A percentile compares a stretch with the other conserved stretches of the same genome.
Conservation (phyloP, 345 rosid genomes). For the Dipteronia sinensis region DNA sequence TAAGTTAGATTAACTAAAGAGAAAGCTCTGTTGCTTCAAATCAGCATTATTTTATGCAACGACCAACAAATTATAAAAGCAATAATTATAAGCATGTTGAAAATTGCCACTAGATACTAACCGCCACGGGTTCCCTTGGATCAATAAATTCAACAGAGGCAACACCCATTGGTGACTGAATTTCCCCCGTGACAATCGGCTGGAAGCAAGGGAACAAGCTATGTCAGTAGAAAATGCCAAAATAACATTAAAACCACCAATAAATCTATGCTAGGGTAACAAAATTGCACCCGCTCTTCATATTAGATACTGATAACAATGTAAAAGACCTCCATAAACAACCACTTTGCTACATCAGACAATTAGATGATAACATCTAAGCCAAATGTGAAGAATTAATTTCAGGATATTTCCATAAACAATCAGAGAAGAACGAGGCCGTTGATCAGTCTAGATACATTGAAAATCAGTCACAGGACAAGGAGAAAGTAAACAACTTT, state of each 20-base stretch:
- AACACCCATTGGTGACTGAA: conserved; percentile 86
- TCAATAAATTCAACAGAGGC: conserved; percentile 93
- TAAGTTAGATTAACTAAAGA: neutral
- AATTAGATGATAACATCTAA: neutral
- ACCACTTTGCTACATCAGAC: neutral
- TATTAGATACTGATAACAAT: neutral
- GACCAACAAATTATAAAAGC: neutral
- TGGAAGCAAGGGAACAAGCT: conserved; percentile 31
- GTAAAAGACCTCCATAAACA: neutral
- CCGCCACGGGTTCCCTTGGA: conserved; percentile 92
- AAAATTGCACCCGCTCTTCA: neutral
- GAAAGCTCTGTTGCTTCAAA: conserved; percentile 10
- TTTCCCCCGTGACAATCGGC: conserved; percentile 87
- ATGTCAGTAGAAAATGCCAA: conserved; percentile 2
- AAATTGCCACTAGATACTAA: conserved; percentile 30
- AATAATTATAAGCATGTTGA: conserved; percentile 8
- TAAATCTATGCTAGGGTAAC: neutral
- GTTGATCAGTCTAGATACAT: neutral
- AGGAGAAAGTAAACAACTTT: neutral
- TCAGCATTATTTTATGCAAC: neutral
- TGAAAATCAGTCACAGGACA: neutral
- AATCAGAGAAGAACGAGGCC: neutral
- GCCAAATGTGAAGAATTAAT: neutral
- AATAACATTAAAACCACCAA: neutral
- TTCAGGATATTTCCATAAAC: neutral